Conservation (phyloP, 345 rosid genomes). For the Rhodamnia rubescens region DNA sequence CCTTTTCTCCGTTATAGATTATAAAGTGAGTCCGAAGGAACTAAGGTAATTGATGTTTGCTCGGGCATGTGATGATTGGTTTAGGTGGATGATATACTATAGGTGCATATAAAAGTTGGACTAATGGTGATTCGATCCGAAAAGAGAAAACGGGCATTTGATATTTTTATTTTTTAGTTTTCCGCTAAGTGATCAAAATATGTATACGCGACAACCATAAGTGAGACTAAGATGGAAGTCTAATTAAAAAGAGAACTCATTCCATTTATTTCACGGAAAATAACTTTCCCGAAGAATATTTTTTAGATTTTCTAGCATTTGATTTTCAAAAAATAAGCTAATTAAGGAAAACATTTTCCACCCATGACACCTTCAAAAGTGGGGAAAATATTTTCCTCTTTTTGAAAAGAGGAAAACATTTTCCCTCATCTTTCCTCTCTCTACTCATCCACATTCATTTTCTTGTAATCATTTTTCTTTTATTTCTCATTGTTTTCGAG, state of each 20-base stretch:
- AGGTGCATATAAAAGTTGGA: not conserved
- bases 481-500: no score
- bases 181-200: not conserved
- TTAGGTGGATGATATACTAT: not conserved
- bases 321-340: no score
- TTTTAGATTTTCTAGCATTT: no score
- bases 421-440: no score
- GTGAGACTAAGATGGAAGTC: not conserved
- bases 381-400: no score
- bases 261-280: not conserved
- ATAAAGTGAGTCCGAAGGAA: not conserved
- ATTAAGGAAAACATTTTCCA: no score
- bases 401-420: no score
- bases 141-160: not conserved
- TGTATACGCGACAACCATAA: not conserved
- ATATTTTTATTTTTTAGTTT: not conserved
- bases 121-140: not conserved
- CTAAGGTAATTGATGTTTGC: not conserved
- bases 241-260: not conserved
- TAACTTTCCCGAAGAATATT: no score
- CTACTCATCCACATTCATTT: no score
- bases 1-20: not conserved
- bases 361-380: no score
- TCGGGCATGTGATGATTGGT: not conserved
- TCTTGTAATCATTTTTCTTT: no score